A percentile compares a stretch with the other conserved stretches of the same genome.
Evolutionary conservation across 176 grass and related monocot species (phyloP).

Genomic region (Bolboschoenus planiculmis): DNA sequence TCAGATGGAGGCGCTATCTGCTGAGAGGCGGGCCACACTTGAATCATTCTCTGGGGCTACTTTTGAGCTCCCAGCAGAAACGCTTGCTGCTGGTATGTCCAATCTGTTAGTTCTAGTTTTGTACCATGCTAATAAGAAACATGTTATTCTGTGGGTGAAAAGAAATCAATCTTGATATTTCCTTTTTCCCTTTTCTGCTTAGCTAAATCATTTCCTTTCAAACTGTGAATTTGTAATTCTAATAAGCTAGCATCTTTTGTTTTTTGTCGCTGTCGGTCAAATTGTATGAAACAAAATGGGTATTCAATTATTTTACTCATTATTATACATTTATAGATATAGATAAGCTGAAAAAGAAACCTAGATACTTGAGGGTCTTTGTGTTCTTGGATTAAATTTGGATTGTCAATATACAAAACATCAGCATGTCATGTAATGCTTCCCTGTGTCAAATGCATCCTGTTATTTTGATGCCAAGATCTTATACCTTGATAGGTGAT

Average conservation of each 20-base stretch:
- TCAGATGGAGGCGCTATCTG: conserved; percentile 44
- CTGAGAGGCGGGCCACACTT: conserved; percentile 56
- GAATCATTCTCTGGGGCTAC: conserved; percentile 46
- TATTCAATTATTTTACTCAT: not conserved
- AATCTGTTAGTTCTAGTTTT: not conserved
- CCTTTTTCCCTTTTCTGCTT: not conserved
- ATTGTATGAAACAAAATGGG: not conserved
- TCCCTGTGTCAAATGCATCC: not conserved
- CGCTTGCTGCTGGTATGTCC: conserved; percentile 46
- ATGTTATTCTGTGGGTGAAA: not conserved
- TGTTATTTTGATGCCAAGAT: not conserved
- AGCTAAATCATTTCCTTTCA: not conserved
- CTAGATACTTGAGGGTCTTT: not conserved
- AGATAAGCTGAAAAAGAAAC: not conserved
- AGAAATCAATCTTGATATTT: not conserved
- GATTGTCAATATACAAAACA: not conserved
- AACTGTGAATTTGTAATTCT: not conserved
- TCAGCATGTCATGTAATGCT: not conserved
- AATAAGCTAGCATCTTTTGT: not conserved
- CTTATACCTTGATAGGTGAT: conserved; percentile 29
- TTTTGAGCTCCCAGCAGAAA: conserved; percentile 83
- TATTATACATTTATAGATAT: not conserved
- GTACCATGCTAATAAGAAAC: not conserved
- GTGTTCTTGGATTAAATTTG: not conserved
- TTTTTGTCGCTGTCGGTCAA: not conserved